Evolutionary conservation across 2,329 filamentous ascomycete genomes (phyloP), one percentile per base, ranked within the genome.

Genomic region (Botrytis fragariae): DNA sequence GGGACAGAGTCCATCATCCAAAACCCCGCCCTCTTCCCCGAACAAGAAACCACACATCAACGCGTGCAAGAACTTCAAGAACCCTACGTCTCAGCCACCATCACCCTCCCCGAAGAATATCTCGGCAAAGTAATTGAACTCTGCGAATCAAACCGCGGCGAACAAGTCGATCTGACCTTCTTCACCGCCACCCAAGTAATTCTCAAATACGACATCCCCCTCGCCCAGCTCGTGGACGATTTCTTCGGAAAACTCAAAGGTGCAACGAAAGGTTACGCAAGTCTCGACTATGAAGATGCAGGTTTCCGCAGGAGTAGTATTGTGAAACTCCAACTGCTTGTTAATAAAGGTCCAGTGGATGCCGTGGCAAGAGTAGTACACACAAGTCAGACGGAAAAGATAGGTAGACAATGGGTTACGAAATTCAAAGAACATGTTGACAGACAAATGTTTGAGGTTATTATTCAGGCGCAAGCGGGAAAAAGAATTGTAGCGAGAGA

Each of bases 381-480:
- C 79, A 84, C 86, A 54, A 94, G 91, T 20, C 94, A 98, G 82
- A 90, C 91, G 0, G 92, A 95, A 44, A 87, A 93, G 29, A 85
- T 98, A 8, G 96, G 94, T 7, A 88, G 93, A 65, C 87, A 90
- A 73, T 99, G 96, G 96, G 95, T 98, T 9, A 90, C 89, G 59
- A 97, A 97, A 82, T 98, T 99, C 86, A 98, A 97, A 81, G 91
- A 98, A 82, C 95, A 98, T 79, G 95, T 99, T 32, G 93, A 97
- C 79, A 87, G 96, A 29, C 96, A 99, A 82, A 96, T 98, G 91
- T 99, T 97, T 51, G 96, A 99, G 84, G 90, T 99, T 35, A 86
- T 98, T 72, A 98, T 99, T 76, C 96, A 99, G 83, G 95, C 96
- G 4, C 91, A 93, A 0, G 92, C 93, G 0, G 95, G 95, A 5